Evolutionary conservation across 306 rosid species (phyloP).

Genomic region (Hippophae rhamnoides): DNA sequence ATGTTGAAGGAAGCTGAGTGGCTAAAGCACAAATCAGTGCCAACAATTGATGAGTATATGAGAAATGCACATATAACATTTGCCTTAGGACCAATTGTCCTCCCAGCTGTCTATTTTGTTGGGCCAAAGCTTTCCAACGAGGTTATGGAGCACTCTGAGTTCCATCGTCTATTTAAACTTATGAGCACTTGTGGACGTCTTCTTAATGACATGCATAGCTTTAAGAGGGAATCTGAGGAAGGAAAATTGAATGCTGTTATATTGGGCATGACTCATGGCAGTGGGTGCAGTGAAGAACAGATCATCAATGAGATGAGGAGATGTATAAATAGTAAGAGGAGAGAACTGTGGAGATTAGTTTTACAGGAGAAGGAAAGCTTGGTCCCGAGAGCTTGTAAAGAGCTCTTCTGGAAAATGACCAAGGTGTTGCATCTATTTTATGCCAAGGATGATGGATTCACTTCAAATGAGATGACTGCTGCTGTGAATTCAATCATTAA

Average conservation of each 20-base stretch:
- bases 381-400: constrained; percentile 79
- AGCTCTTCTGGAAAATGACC: constrained; percentile 74
- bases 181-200: constrained; percentile 64
- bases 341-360: constrained; percentile 56
- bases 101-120: constrained; percentile 60
- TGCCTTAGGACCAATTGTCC: constrained; percentile 76
- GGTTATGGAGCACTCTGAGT: constrained; percentile 29
- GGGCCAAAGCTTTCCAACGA: constrained; percentile 63
- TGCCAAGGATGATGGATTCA: constrained; percentile 66
- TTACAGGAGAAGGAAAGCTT: constrained; percentile 43
- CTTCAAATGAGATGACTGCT: constrained; percentile 46
- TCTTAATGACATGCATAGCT: constrained; percentile 55
- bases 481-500: constrained; percentile 35
- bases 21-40: constrained; percentile 39
- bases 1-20: constrained; percentile 70
- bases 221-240: constrained; percentile 66
- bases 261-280: constrained; percentile 29
- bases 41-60: constrained; percentile 64
- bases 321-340: constrained; percentile 28
- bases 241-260: constrained; percentile 64
- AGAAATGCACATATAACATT: constrained; percentile 46
- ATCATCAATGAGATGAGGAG: constrained; percentile 30
- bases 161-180: constrained; percentile 36
- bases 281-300: constrained; percentile 34
- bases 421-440: constrained; percentile 54